These are phyloP conservation scores for Chaetomium tenue DNA, from an alignment of 495 filamentous ascomycete species.

Conservation along the genomic window DNA sequence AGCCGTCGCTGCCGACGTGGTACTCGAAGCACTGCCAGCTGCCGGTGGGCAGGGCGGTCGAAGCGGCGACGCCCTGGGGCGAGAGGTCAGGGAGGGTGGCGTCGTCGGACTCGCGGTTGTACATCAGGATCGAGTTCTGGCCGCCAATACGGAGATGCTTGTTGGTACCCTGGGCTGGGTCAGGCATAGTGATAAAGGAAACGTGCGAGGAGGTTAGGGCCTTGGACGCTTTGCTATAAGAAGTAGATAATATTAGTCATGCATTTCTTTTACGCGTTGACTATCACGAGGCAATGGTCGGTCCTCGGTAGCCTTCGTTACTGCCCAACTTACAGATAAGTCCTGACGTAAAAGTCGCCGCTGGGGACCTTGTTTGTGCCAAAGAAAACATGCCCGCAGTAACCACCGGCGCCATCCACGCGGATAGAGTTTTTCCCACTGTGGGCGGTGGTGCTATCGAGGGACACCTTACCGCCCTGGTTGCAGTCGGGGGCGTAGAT, in stretches of 20 bases:
- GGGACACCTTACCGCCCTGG: constrained; percentile 54
- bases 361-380: constrained; percentile 55
- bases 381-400: constrained; percentile 60
- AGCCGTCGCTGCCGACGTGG: constrained; percentile 54
- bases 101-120: constrained; percentile 60
- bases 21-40: constrained; percentile 59
- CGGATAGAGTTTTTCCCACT: constrained; percentile 56
- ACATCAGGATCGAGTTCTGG: constrained; percentile 57
- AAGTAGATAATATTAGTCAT: constrained; percentile 15
- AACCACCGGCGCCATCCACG: constrained; percentile 54
- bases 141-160: constrained; percentile 61
- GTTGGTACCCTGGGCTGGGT: constrained; percentile 51
- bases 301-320: not conserved
- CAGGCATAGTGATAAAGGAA: constrained; percentile 61
- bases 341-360: constrained; percentile 56
- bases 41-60: constrained; percentile 47
- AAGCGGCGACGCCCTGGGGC: constrained; percentile 54
- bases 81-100: constrained; percentile 60
- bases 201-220: constrained; percentile 55
- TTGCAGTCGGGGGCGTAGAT: constrained; percentile 56
- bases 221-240: constrained; percentile 50
- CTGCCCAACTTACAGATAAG: constrained; percentile 49
- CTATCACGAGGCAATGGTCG: not conserved
- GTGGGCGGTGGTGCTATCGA: constrained; percentile 52
- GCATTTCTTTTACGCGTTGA: constrained; percentile 35